Conservation (phyloP, 1,139 yeast genomes). For the Yamadazyma aaseri region DNA sequence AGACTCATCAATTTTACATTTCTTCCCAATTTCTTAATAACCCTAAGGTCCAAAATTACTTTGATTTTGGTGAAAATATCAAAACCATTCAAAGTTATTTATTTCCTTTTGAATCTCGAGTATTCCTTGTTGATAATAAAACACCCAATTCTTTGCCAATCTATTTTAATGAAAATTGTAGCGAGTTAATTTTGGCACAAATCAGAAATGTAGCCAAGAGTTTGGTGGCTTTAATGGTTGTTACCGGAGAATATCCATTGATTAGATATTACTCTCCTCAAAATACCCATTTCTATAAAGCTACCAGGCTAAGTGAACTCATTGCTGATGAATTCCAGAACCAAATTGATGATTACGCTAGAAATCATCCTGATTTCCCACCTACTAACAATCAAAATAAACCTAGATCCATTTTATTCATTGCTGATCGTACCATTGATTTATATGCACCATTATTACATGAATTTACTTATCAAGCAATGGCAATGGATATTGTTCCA, state of each 20-base stretch:
- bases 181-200: conserved; percentile 58
- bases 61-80: conserved; percentile 29
- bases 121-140: conserved; percentile 35
- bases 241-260: conserved; percentile 87
- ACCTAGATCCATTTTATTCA: conserved; percentile 71
- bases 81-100: conserved; percentile 27
- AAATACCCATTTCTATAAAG: conserved; percentile 42
- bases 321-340: conserved; percentile 73
- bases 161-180: conserved; percentile 68
- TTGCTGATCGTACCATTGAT: conserved; percentile 83
- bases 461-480: conserved; percentile 91
- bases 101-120: conserved; percentile 38
- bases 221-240: conserved; percentile 68
- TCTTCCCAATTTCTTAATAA: conserved; percentile 29
- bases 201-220: conserved; percentile 59
- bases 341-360: conserved; percentile 72
- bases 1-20: conserved; percentile 24
- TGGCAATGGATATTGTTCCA: conserved; percentile 75
- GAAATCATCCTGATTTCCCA: conserved; percentile 62
- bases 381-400: conserved; percentile 55
- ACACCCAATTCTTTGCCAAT: conserved; percentile 65
- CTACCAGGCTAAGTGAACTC: conserved; percentile 66
- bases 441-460: conserved; percentile 82
- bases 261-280: conserved; percentile 67
- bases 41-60: conserved; percentile 31